Base-by-base conservation (phyloP, 495 filamentous ascomycete species). In the Mycothermus thermophilus region DNA sequence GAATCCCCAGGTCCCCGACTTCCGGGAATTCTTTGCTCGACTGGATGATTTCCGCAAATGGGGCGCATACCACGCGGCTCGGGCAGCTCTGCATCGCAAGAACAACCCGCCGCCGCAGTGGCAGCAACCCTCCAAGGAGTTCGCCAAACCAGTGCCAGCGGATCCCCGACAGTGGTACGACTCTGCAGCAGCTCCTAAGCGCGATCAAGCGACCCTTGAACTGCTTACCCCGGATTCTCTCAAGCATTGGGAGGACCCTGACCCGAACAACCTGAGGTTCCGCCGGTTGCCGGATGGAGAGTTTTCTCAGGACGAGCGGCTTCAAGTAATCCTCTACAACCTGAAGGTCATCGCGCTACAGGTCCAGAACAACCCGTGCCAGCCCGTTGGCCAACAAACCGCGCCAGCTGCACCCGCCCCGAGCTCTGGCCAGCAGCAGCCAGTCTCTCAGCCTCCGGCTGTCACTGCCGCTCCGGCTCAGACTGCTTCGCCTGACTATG, bases 151-250 rank as follows among this genome's bases (percentile, higher is more conserved):
- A 24, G 10, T 15, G 22, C 12, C 19, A 29, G 3, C 11, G 15
- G 41, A 35, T 23, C 16, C 26, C 5, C 34, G 30, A 8, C 5
- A 8, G 5, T 41, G 43, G 27, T 31, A 26, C 16, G 28, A 43
- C 3, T 16, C 34, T 11, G 27, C 30, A 1, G 32, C 14, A 10
- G 39, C 40, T 2, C 40, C 39, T 8, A 25, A 13, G 5, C 47
- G 50, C 7, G 50, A 55, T 26, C 44, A 51, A 16, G 30, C 51
- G 4, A 52, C 56, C 7, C 32, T 45, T 6, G 31, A 41, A 12
- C 42, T 61, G 3, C 47, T 67, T 3, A 33, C 23, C 6, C 63
- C 62, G 1, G 52, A 60, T 11, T 46, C 47, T 20, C 45, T 43
- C 13, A 58, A 48, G 33, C 47, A 52, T 28, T 67, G 51, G 34